Base-by-base conservation (phyloP, 2,329 filamentous ascomycete species). In the Pleomassaria siparia region DNA sequence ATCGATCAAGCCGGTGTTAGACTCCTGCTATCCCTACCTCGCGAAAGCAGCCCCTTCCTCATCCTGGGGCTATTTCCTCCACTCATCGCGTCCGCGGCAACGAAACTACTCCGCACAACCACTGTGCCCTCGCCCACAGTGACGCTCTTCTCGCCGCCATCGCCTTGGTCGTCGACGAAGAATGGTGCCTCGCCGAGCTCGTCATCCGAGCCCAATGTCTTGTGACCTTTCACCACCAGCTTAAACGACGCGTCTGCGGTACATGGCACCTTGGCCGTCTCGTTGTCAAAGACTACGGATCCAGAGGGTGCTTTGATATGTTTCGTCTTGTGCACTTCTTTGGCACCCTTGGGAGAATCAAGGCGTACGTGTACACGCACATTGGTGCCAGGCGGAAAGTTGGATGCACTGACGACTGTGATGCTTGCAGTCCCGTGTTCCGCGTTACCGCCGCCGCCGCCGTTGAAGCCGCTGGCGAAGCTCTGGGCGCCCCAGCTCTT, bases 301-400 rank as follows among this genome's bases (percentile, higher is more conserved):
- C 87, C 89, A 1, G 75, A 76, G 2, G 81, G 74, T 0, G 86
- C 80, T 71, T 96, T 96, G 74, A 88, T 82, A 55, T 94, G 87
- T 69, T 96, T 95, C 18, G 91, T 96, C 77, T 97, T 96, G 74
- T 91, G 85, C 37, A 99, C 76, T 37, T 87, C 82, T 74, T 94
- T 96, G 32, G 53, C 53, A 40, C 80, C 81, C 72, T 87, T 91
- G 39, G 83, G 73, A 3, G 78, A 76, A 26, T 88, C 66, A 57
- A 88, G 83, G 46, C 83, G 85, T 57, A 96, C 75, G 48, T 82
- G 74, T 40, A 95, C 82, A 62, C 89, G 91, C n/a, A 96, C 74
- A 64, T 95, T 89, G 5, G 89, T 80, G 5, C 83, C 83, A 1
- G 85, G 74, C 13, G 90, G 87, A 71, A 86, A 99, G 25, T 88